These are phyloP conservation scores for Ophiocordyceps camponoti-leonardi DNA, from an alignment of 2,329 filamentous ascomycete genomes.

Conservation along the genomic window DNA sequence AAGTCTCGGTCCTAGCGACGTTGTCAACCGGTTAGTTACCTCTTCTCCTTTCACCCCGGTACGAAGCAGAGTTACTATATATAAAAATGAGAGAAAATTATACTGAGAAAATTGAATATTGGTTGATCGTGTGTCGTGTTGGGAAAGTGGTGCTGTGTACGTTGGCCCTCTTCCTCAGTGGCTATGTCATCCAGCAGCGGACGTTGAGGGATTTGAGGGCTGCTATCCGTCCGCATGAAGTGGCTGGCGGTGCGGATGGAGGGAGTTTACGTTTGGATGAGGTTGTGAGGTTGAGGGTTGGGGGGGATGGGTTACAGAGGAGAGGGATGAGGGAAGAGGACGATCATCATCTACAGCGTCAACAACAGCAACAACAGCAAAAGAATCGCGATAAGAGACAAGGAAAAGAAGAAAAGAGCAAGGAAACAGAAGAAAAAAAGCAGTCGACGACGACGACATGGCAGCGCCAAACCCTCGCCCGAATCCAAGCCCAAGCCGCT, in stretches of 20 bases:
- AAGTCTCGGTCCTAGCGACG: constrained; percentile 53
- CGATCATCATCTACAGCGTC: background rate
- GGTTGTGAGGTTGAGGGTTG: too few species aligned
- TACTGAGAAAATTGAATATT: too few species aligned
- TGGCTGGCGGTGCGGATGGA: background rate
- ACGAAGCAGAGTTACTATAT: too few species aligned
- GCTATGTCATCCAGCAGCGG: constrained; percentile 75
- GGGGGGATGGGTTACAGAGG: too few species aligned
- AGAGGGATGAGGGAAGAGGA: background rate
- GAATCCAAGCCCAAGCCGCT: constrained; percentile 12
- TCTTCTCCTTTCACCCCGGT: too few species aligned
- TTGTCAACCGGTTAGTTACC: constrained; percentile 44
- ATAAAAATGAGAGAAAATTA: too few species aligned
- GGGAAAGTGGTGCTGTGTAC: constrained; percentile 65
- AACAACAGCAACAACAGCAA: background rate
- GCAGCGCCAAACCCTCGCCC: background rate
- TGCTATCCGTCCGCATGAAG: constrained; percentile 40
- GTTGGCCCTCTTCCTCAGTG: constrained; percentile 66
- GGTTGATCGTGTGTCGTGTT: background rate
- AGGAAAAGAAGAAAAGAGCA: background rate
- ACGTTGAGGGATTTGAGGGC: constrained; percentile 62
- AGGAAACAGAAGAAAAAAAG: background rate
- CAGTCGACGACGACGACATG: constrained; percentile 1
- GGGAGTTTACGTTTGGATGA: too few species aligned
- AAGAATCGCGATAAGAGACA: too few species aligned